These are phyloP conservation scores for Cicer judaicum DNA, from an alignment of 306 rosid species.

Conservation along the genomic window DNA sequence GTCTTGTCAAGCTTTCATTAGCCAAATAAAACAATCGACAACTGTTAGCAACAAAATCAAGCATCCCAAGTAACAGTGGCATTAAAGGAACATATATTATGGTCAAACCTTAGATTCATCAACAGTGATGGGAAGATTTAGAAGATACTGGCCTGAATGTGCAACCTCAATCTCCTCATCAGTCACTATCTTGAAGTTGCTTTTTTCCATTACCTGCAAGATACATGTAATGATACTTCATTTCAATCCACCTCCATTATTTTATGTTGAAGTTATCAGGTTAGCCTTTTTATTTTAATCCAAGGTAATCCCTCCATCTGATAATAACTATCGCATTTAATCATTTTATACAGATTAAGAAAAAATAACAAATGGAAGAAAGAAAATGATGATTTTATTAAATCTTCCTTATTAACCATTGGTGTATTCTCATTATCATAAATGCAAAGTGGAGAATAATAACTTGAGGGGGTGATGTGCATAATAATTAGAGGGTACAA, in stretches of 20 bases:
- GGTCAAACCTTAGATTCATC: constrained; percentile 87
- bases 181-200: constrained; percentile 85
- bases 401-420: no score
- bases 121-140: constrained; percentile 90
- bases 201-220: constrained; percentile 86
- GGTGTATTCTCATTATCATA: no score
- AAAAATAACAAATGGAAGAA: no score
- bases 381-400: no score
- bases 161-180: constrained; percentile 87
- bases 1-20: constrained; percentile 85
- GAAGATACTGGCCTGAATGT: constrained; percentile 87
- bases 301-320: no score
- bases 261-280: constrained; percentile 3
- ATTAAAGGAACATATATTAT: constrained; percentile 1
- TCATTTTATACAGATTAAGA: no score
- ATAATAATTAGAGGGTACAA: no score
- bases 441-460: no score
- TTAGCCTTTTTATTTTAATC: not conserved
- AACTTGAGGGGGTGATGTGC: no score
- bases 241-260: constrained; percentile 16
- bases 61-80: constrained; percentile 25
- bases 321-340: no score
- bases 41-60: constrained; percentile 46
- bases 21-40: constrained; percentile 40
- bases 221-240: constrained; percentile 20